Evolutionary conservation across 1,139 yeast genomes (phyloP).

Genomic region (Saccharomyces hybrid): DNA sequence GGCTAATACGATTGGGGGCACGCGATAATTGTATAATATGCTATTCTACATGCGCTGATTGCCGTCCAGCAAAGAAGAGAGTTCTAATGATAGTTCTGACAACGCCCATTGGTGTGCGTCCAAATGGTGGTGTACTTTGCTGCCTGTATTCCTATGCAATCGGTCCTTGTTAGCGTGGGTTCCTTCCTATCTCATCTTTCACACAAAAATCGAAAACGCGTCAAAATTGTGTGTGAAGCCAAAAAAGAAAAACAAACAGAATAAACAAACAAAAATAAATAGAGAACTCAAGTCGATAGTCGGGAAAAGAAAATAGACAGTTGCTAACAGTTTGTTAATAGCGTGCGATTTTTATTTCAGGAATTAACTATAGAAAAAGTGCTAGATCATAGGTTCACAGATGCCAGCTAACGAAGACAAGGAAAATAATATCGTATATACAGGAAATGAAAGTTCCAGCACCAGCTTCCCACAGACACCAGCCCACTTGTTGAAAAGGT

Average conservation of each 20-base stretch:
- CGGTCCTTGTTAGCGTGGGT: neutral
- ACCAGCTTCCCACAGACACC: slow-evolving; percentile 19
- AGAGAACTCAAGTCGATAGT: neutral
- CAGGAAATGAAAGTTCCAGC: slow-evolving; percentile 2
- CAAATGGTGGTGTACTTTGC: no score
- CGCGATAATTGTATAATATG: no score
- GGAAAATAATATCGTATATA: slow-evolving; percentile 16
- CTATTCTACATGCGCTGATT: no score
- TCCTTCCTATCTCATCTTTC: neutral
- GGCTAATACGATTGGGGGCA: no score
- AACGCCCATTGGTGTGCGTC: no score
- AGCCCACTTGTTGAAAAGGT: slow-evolving; percentile 18
- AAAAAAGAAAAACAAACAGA: slow-evolving; percentile 18
- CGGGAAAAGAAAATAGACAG: neutral
- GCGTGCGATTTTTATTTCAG: no score
- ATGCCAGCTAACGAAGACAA: slow-evolving; percentile 10
- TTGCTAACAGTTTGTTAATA: neutral
- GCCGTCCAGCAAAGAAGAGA: no score
- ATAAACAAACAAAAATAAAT: neutral
- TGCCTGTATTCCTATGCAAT: no score
- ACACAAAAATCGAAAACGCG: neutral
- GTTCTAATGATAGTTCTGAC: no score
- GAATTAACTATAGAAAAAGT: neutral
- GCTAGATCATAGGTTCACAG: neutral
- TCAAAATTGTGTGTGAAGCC: slow-evolving; percentile 21